A percentile compares a stretch with the other conserved stretches of the same genome.
Evolutionary conservation across 2,329 filamentous ascomycete genomes (phyloP).

Genomic region (Lachnellula occidentalis): DNA sequence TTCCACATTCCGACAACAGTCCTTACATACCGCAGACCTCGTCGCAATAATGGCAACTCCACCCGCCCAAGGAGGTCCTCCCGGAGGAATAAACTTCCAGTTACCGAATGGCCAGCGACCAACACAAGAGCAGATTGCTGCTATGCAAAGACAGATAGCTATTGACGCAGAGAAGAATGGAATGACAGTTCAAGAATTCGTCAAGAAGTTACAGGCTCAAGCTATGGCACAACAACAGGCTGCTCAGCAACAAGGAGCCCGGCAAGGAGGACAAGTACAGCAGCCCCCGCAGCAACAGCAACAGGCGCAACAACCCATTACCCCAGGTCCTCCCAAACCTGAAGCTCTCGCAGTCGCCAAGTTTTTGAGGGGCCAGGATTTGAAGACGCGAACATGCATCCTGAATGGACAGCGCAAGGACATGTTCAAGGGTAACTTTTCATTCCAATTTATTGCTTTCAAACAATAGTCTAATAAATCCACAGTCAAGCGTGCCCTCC

Average conservation of each 20-base stretch:
- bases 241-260: conserved; percentile 39
- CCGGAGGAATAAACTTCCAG: conserved; percentile 15
- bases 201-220: conserved; percentile 61
- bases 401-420: conserved; percentile 95
- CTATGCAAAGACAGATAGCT: conserved; percentile 77
- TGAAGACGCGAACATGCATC: conserved; percentile 88
- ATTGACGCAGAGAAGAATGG: conserved; percentile 79
- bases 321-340: conserved; percentile 78
- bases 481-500: conserved; percentile 89
- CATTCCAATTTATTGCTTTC: not conserved
- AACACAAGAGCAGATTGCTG: conserved; percentile 76
- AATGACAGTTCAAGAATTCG: conserved; percentile 79
- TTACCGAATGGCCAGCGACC: conserved; percentile 41
- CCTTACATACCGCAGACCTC: not conserved
- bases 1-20: not conserved
- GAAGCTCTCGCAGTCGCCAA: conserved; percentile 83
- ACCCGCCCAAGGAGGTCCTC: conserved; percentile 14
- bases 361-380: conserved; percentile 75
- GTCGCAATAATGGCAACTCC: conserved; percentile 15
- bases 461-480: conserved; percentile 7
- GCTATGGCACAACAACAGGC: conserved; percentile 48
- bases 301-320: conserved; percentile 60
- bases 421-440: conserved; percentile 78
- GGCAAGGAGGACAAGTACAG: conserved; percentile 28
- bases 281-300: conserved; percentile 35